Conservation (phyloP, 495 filamentous ascomycete species). For the Xylaria palmicola region DNA sequence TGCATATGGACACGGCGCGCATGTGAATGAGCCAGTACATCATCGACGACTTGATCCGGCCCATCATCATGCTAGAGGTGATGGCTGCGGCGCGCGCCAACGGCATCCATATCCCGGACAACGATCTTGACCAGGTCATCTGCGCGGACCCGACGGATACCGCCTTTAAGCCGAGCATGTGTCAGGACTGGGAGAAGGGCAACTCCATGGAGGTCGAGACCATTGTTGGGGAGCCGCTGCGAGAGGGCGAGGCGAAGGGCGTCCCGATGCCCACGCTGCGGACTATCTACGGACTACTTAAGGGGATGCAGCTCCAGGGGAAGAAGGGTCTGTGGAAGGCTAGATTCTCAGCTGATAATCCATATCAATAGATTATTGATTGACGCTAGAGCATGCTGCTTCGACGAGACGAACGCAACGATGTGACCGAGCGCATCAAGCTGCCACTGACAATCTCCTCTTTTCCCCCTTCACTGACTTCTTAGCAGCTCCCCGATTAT, state of each 20-base stretch:
- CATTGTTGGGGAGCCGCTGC: constrained; percentile 52
- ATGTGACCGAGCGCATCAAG: neutral
- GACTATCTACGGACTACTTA: constrained; percentile 43
- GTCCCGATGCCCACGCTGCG: constrained; percentile 47
- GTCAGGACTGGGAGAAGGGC: constrained; percentile 46
- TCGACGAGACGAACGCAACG: neutral
- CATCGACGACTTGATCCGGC: constrained; percentile 23
- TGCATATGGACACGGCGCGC: constrained; percentile 46
- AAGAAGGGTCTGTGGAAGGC: constrained; percentile 25
- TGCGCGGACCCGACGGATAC: constrained; percentile 37
- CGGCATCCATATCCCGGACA: constrained; percentile 35
- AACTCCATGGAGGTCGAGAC: constrained; percentile 55
- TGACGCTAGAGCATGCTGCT: neutral
- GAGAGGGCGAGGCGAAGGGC: constrained; percentile 42
- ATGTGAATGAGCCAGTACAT: constrained; percentile 27
- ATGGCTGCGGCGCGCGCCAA: constrained; percentile 14
- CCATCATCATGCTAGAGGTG: constrained; percentile 25
- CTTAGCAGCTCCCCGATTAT: neutral
- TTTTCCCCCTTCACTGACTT: neutral
- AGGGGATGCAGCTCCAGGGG: constrained; percentile 43
- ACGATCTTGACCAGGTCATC: constrained; percentile 36
- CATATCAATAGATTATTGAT: neutral
- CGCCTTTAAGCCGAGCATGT: constrained; percentile 48
- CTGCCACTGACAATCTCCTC: no score
- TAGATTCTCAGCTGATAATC: neutral